Percentiles rank a stretch among this genome's conserved stretches.
Conservation (phyloP, 176 grass and related monocot genomes). For the Carex parvula region DNA sequence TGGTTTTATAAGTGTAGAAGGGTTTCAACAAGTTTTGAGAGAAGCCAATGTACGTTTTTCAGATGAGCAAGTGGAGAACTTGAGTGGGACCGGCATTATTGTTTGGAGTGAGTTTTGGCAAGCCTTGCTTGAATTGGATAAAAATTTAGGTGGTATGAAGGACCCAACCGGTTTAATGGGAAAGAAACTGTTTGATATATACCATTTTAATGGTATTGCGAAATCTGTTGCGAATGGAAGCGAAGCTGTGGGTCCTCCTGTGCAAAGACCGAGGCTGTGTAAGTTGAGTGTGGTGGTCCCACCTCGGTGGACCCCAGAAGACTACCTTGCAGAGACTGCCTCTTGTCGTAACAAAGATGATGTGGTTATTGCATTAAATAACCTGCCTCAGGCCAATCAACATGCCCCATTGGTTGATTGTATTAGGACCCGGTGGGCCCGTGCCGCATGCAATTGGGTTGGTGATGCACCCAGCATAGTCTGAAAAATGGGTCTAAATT, state of each 20-base stretch:
- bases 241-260: constrained; percentile 46
- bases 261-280: constrained; percentile 83
- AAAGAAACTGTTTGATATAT: constrained; percentile 92
- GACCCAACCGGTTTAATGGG: constrained; percentile 91
- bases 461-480: constrained; percentile 98
- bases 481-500: constrained; percentile 30
- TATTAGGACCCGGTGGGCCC: constrained; percentile 82
- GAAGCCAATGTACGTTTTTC: constrained; percentile 69
- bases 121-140: constrained; percentile 78
- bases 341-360: constrained; percentile 45
- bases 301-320: constrained; percentile 87
- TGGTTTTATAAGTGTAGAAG: constrained; percentile 76
- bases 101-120: constrained; percentile 99
- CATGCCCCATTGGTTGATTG: constrained; percentile 94
- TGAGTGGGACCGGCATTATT: constrained; percentile 76
- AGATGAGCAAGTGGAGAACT: constrained; percentile 61
- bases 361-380: constrained; percentile 47
- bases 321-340: constrained; percentile 78
- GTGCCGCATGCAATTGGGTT: constrained; percentile 73
- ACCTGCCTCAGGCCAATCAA: constrained; percentile 57
- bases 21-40: constrained; percentile 72
- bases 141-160: constrained; percentile 75
- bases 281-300: constrained; percentile 85
- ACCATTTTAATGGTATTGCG: constrained; percentile 98
- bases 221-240: constrained; percentile 77